phyloP scores from a whole-genome alignment of 257 asterid genomes.

The Ajuga chamaepitys region DNA sequence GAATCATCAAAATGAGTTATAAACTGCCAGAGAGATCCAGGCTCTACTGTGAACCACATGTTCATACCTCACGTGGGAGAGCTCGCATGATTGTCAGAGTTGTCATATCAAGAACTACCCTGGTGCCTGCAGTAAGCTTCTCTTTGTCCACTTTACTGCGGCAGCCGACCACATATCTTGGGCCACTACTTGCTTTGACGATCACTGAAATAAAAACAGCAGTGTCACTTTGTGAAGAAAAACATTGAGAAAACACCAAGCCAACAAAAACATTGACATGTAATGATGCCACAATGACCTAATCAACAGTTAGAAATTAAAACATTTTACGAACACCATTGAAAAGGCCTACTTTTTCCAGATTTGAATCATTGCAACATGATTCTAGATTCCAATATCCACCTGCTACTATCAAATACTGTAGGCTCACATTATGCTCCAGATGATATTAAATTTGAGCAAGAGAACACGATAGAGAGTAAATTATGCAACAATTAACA shows the following conservation, averaged over 20 bases:
- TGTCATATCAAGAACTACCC: conserved; percentile 97
- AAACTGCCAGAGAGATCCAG: neutral
- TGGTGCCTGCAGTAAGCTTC: conserved; percentile 86
- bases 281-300: neutral
- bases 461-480: neutral
- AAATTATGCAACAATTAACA: neutral
- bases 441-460: neutral
- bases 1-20: neutral
- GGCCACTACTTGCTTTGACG: conserved; percentile 96
- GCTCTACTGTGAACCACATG: neutral
- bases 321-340: neutral
- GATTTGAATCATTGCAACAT: neutral
- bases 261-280: neutral
- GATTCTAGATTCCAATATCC: neutral
- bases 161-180: conserved; percentile 96
- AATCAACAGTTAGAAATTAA: neutral
- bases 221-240: neutral
- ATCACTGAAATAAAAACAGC: conserved; percentile 46
- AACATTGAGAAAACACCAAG: neutral
- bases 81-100: conserved; percentile 97
- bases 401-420: neutral
- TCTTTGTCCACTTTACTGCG: conserved; percentile 96
- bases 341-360: neutral
- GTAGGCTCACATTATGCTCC: neutral
- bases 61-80: conserved; percentile 90